Conservation (phyloP, 805 yeast species). For the Nakazawaea wickerhamii region DNA sequence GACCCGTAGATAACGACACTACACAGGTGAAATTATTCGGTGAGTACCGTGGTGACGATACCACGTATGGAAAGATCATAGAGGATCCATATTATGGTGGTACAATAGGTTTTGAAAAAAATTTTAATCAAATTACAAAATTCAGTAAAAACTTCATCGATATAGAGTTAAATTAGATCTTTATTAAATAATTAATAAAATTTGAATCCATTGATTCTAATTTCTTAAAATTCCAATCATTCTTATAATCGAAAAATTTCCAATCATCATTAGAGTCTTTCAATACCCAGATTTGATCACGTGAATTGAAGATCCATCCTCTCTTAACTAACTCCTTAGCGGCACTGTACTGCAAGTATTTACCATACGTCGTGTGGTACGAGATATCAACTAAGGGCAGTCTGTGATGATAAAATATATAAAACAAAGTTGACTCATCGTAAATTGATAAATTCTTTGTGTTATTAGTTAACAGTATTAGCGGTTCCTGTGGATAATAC, state of each 20-base stretch:
- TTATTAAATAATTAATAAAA: constrained; percentile 6
- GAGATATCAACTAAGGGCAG: constrained; percentile 19
- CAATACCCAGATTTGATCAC: constrained; percentile 27
- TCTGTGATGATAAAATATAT: constrained; percentile 80
- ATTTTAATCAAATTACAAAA: constrained; percentile 67
- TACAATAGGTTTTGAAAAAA: constrained; percentile 70
- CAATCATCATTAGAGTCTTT: constrained; percentile 45
- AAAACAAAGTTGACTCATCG: constrained; percentile 84
- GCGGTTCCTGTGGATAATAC: constrained; percentile 84
- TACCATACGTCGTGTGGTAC: constrained; percentile 29
- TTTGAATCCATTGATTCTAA: constrained; percentile 21
- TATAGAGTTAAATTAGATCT: constrained; percentile 31
- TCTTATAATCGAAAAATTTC: constrained; percentile 33
- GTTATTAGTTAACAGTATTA: constrained; percentile 58
- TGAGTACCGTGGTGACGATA: constrained; percentile 63
- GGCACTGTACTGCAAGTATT: constrained; percentile 67
- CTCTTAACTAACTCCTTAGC: constrained; percentile 74
- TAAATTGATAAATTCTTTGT: constrained; percentile 59
- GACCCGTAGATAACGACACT: constrained; percentile 42
- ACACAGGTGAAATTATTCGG: constrained; percentile 67
- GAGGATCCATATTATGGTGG: constrained; percentile 96
- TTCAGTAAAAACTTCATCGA: constrained; percentile 69
- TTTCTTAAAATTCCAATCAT: constrained; percentile 44
- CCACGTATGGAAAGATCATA: constrained; percentile 49
- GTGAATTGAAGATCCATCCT: constrained; percentile 54